A percentile compares a stretch with the other conserved stretches of the same genome.
Conservation (phyloP, 306 rosid species). For the Herpetospermum pedunculosum region DNA sequence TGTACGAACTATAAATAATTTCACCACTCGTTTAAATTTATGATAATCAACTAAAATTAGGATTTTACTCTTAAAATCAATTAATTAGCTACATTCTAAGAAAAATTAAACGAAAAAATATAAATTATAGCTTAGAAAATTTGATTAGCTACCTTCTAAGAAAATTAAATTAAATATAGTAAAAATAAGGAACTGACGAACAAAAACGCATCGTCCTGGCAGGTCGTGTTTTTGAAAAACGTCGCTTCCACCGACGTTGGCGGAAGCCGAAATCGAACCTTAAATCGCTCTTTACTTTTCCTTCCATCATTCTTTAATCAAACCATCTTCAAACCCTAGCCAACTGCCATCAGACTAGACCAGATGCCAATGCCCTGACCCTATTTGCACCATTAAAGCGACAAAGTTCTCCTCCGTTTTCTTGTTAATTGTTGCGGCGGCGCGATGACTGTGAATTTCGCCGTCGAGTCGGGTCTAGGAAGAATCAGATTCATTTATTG, state of each 20-base stretch:
- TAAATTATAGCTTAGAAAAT: no score
- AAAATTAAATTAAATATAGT: neutral
- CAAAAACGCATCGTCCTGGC: neutral
- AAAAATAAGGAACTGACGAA: neutral
- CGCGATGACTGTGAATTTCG: neutral
- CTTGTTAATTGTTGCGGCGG: neutral
- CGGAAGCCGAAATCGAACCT: neutral
- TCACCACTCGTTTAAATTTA: no score
- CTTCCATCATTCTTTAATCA: neutral
- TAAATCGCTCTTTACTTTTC: neutral
- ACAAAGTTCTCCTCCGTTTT: neutral
- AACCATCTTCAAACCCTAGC: neutral
- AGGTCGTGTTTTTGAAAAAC: neutral
- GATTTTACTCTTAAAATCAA: no score
- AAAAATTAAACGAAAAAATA: no score
- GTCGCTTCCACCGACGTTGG: constrained; percentile 3
- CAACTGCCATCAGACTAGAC: neutral
- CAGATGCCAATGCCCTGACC: neutral
- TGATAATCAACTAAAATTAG: no score
- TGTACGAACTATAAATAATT: no score
- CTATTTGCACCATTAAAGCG: neutral
- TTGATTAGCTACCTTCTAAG: no score
- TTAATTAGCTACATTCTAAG: no score
- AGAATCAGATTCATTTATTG: neutral
- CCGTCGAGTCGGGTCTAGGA: neutral